A percentile compares a stretch with the other conserved stretches of the same genome.
Conservation (phyloP, 1,284 basidiomycete genomes). For the Ceratobasidium sp. region DNA sequence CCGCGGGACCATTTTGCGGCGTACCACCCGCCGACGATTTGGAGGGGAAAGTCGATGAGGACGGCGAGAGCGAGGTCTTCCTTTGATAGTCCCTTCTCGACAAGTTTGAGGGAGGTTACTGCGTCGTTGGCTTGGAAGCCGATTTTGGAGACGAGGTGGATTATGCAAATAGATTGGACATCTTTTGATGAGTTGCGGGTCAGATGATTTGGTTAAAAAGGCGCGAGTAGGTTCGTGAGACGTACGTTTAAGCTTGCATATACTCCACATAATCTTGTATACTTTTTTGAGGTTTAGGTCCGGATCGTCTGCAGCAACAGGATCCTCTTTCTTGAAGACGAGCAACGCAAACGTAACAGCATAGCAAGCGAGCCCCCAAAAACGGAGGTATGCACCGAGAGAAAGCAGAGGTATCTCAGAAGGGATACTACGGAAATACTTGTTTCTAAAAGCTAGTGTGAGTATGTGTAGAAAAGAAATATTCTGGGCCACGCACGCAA, state of each 20-base stretch:
- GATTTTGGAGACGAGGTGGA: slow-evolving; percentile 94
- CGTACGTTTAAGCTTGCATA: slow-evolving; percentile 91
- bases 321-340: slow-evolving; percentile 92
- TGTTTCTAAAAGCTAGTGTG: slow-evolving; percentile 63
- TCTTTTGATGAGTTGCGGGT: slow-evolving; percentile 69
- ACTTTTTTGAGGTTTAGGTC: slow-evolving; percentile 93
- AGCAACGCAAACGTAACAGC: slow-evolving; percentile 88
- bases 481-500: slow-evolving; percentile 71
- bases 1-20: slow-evolving; percentile 92
- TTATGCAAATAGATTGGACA: slow-evolving; percentile 87
- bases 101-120: slow-evolving; percentile 91
- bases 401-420: slow-evolving; percentile 85
- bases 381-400: slow-evolving; percentile 85
- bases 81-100: slow-evolving; percentile 95
- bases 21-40: slow-evolving; percentile 96
- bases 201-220: background rate
- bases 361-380: slow-evolving; percentile 88
- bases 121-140: slow-evolving; percentile 97
- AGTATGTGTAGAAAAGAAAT: slow-evolving; percentile 18
- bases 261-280: slow-evolving; percentile 95
- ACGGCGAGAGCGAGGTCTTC: slow-evolving; percentile 97
- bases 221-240: slow-evolving; percentile 46
- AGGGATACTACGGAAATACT: slow-evolving; percentile 72
- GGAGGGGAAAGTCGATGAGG: slow-evolving; percentile 97
- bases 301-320: slow-evolving; percentile 75